Percentiles rank a stretch among this genome's conserved stretches.
Evolutionary conservation across 1,284 basidiomycete genomes (phyloP).

Genomic region (Boletus calvinii): DNA sequence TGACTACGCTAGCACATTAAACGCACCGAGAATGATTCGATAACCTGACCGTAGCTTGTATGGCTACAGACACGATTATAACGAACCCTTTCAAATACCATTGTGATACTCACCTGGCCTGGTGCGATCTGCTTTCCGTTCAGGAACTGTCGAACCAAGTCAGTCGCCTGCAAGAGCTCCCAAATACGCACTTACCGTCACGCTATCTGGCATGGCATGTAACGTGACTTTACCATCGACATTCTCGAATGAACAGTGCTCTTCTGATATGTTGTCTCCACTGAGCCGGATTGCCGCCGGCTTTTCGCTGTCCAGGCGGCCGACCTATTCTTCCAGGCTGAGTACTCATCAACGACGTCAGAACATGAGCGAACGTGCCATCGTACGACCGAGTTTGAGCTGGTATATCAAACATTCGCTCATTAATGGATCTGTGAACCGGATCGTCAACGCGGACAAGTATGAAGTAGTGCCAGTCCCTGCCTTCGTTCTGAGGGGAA

Average conservation of each 20-base stretch:
- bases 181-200: constrained; percentile 62
- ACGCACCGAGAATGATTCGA: constrained; percentile 87
- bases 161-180: constrained; percentile 1
- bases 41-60: constrained; percentile 89
- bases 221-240: constrained; percentile 83
- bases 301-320: constrained; percentile 77
- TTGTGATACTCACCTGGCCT: constrained; percentile 54
- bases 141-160: constrained; percentile 58
- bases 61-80: constrained; percentile 45
- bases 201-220: constrained; percentile 74
- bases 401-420: constrained; percentile 94
- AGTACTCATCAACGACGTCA: constrained; percentile 12
- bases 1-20: constrained; percentile 3
- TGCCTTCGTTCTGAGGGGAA: constrained; percentile 78
- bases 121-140: constrained; percentile 87
- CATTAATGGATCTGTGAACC: constrained; percentile 74
- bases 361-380: constrained; percentile 42
- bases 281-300: constrained; percentile 89
- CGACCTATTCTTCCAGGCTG: constrained; percentile 53
- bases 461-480: constrained; percentile 8
- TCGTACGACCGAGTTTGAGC: constrained; percentile 84
- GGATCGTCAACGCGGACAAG: constrained; percentile 18
- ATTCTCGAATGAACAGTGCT: constrained; percentile 93
- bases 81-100: constrained; percentile 17
- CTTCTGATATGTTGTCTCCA: constrained; percentile 87